Conservation (phyloP, 208 protist species). For the Leishmania mexicana region DNA sequence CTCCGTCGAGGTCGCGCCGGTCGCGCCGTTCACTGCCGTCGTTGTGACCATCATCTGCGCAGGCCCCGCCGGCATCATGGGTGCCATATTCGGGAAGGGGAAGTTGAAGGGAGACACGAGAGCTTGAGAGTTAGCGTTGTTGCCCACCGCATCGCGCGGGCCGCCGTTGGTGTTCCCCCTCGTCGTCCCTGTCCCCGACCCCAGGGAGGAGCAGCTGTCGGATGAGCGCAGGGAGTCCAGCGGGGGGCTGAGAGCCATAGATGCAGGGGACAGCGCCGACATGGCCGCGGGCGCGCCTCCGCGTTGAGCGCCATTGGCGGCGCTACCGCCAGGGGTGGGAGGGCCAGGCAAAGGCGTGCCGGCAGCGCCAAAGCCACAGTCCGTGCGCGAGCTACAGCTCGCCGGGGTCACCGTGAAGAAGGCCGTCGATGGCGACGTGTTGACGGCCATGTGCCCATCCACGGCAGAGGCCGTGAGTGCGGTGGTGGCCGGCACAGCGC, state of each 20-base stretch:
- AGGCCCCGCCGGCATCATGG: slow-evolving; percentile 7
- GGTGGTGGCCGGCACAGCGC: not conserved
- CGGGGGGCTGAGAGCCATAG: slow-evolving; percentile 24
- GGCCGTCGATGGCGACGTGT: slow-evolving; percentile 9
- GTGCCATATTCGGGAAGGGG: slow-evolving; percentile 6
- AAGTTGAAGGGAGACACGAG: slow-evolving; percentile 1
- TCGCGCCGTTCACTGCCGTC: not conserved
- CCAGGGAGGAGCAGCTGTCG: slow-evolving; percentile 20
- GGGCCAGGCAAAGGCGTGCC: slow-evolving; percentile 14
- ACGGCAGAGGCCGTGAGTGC: not conserved
- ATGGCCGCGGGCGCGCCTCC: not conserved
- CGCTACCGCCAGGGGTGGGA: slow-evolving; percentile 4
- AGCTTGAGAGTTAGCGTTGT: not conserved
- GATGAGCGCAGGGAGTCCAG: slow-evolving; percentile 25
- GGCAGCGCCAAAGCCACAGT: slow-evolving; percentile 22
- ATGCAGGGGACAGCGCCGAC: slow-evolving; percentile 7
- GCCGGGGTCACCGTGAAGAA: slow-evolving; percentile 13
- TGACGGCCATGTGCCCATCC: not conserved
- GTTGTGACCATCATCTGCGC: not conserved
- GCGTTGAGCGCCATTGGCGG: not conserved
- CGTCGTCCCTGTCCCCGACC: slow-evolving; percentile 2
- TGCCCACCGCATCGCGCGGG: not conserved
- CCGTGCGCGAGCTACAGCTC: slow-evolving; percentile 4
- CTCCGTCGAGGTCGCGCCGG: slow-evolving; percentile 1
- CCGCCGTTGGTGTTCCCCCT: not conserved